These are phyloP conservation scores for Neurospora sublineolata DNA, from an alignment of 495 filamentous ascomycete genomes.

Conservation along the genomic window DNA sequence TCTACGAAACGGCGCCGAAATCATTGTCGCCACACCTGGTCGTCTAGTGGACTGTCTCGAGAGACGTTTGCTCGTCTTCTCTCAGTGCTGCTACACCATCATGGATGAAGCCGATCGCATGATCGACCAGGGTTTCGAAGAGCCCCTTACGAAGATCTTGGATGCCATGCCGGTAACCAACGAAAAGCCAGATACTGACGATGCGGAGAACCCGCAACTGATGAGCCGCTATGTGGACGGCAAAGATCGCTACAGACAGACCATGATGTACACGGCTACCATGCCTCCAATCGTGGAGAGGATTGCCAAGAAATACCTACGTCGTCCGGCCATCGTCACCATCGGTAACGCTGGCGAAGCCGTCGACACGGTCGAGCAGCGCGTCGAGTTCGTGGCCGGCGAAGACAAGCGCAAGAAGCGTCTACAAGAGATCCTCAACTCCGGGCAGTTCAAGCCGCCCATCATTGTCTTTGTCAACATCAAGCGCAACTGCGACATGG, in stretches of 20 bases:
- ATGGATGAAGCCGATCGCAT: slow-evolving; percentile 97
- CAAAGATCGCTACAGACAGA: slow-evolving; percentile 86
- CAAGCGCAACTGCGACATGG: slow-evolving; percentile 96
- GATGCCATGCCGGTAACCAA: slow-evolving; percentile 92
- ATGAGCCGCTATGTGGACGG: slow-evolving; percentile 78
- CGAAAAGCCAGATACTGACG: slow-evolving; percentile 92
- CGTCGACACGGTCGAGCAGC: slow-evolving; percentile 97
- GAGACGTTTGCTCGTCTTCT: slow-evolving; percentile 78
- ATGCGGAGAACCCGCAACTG: slow-evolving; percentile 72
- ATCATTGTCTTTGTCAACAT: slow-evolving; percentile 99
- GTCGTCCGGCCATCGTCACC: slow-evolving; percentile 85
- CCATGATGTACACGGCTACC: slow-evolving; percentile 99
- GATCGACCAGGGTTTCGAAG: slow-evolving; percentile 98
- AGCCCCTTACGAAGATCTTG: slow-evolving; percentile 94
- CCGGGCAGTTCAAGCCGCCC: slow-evolving; percentile 75
- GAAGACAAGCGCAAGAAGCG: slow-evolving; percentile 98
- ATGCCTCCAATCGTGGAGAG: slow-evolving; percentile 92
- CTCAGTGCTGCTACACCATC: slow-evolving; percentile 96
- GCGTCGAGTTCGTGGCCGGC: slow-evolving; percentile 81
- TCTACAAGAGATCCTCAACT: slow-evolving; percentile 77
- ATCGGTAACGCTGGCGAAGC: slow-evolving; percentile 93
- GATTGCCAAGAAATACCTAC: slow-evolving; percentile 91
- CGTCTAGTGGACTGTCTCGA: slow-evolving; percentile 97
- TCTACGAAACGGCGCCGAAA: slow-evolving; percentile 90
- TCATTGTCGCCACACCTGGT: slow-evolving; percentile 96